Percentiles rank a stretch among this genome's conserved stretches.
Conservation (phyloP, 495 filamentous ascomycete species). For the Talaromyces stipitatus region DNA sequence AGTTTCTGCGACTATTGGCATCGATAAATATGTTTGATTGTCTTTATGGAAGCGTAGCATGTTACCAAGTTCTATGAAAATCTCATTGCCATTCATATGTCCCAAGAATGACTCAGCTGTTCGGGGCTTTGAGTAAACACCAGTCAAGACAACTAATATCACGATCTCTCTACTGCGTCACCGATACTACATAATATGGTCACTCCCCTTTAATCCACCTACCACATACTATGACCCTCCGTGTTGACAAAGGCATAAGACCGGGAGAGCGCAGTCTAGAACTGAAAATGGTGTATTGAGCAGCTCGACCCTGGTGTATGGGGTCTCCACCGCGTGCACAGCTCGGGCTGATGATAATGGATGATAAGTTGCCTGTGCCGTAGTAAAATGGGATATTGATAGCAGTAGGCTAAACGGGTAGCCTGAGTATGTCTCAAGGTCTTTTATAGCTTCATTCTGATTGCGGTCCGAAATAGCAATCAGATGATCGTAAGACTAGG, state of each 20-base stretch:
- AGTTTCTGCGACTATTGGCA: background rate
- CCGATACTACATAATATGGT: background rate
- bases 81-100: background rate
- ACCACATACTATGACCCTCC: background rate
- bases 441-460: background rate
- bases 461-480: background rate
- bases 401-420: background rate
- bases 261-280: background rate
- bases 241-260: background rate
- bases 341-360: background rate
- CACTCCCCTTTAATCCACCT: background rate
- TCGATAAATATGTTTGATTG: slow-evolving; percentile 7
- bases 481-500: slow-evolving; percentile 43
- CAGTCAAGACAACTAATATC: too few relatives aligned
- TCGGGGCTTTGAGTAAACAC: background rate
- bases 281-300: background rate
- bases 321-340: background rate
- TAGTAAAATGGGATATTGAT: too few relatives aligned
- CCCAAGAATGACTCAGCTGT: background rate
- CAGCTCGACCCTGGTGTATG: background rate
- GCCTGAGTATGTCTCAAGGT: background rate
- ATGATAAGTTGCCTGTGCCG: background rate
- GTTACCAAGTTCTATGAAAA: background rate
- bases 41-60: background rate
- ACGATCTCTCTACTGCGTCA: background rate